These are phyloP conservation scores for Davidsoniella virescens DNA, from an alignment of 2,329 filamentous ascomycete genomes.

Conservation along the genomic window DNA sequence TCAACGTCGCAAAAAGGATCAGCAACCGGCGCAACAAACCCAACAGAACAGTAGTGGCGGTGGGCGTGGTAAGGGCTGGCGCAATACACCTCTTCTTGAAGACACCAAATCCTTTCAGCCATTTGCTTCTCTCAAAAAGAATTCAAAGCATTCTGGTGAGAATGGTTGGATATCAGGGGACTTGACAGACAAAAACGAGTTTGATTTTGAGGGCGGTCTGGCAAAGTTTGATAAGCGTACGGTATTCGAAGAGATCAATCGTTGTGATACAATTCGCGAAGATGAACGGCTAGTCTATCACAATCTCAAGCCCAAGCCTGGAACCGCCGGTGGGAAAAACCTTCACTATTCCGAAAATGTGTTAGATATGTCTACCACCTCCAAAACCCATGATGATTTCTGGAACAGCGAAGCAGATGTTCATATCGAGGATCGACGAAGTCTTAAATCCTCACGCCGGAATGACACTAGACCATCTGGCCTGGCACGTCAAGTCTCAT, in stretches of 20 bases:
- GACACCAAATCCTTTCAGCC: constrained; percentile 44
- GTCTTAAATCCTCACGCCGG: constrained; percentile 5
- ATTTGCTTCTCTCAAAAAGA: constrained; percentile 42
- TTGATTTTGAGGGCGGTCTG: constrained; percentile 78
- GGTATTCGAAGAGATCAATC: constrained; percentile 81
- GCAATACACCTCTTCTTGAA: constrained; percentile 43
- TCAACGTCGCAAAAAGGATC: constrained; percentile 6
- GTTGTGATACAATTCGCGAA: constrained; percentile 77
- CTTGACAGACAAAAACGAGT: constrained; percentile 87
- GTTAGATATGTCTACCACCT: constrained; percentile 36
- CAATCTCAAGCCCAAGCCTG: constrained; percentile 55
- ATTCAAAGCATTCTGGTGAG: background rate
- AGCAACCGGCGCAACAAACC: background rate
- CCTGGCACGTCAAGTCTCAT: constrained; percentile 6
- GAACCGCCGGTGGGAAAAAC: constrained; percentile 71
- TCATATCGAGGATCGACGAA: constrained; percentile 13
- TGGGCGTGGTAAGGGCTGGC: constrained; percentile 35
- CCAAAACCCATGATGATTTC: constrained; percentile 33
- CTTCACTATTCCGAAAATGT: constrained; percentile 86
- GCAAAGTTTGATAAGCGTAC: constrained; percentile 90
- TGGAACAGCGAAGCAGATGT: constrained; percentile 60
- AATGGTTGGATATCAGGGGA: constrained; percentile 78
- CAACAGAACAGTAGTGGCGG: background rate
- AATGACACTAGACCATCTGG: constrained; percentile 4
- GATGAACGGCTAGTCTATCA: constrained; percentile 80